Base-by-base conservation (phyloP, 2,329 filamentous ascomycete genomes). In the Fusarium marasasianum region DNA sequence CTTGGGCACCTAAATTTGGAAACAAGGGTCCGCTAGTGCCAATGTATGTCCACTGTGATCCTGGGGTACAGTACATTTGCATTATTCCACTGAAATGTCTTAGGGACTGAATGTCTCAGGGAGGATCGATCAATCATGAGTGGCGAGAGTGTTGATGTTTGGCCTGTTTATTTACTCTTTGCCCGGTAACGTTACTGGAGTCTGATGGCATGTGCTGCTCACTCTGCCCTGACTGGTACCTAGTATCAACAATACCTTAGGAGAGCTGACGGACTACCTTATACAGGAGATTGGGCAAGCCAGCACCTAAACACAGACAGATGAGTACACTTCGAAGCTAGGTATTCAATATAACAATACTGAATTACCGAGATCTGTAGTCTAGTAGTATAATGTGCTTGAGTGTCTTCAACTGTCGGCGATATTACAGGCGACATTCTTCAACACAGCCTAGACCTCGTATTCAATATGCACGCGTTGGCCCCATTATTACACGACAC, bases 1-100 rank as follows among this genome's bases (percentile, higher is more conserved):
- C 43, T 50, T 35, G 58, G 24, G 53, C 59, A 60, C 51, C 67
- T 71, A 71, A 71, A 43, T 71, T 71, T 71, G 68, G 68, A 66
- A 70, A 60, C 67, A 53, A 71, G 66, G 66, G 51, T 50, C 41
- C 37, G 66, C 47, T 51, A 69, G 43, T 38, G 57, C 44, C 47
- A 70, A 24, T 35, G 41, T 17, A 38, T 37, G 40, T 44, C 63
- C 68, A 54, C 51, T 55, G 50, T 40, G 67, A 62, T 57, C 55
- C 60, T 51, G 60, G 68, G 60, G 66, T 56, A 61, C 51, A 41
- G 20, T n/a, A n/a, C 45, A 31, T 48, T n/a, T 54, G 22, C 43
- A 24, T 11, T 44, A 45, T 45, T 51, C 24, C 56, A 51, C 20
- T 29, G 31, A 38, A 14, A 31, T 59, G n/a, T 45, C 40, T 45